A percentile compares a stretch with the other conserved stretches of the same genome.
These are phyloP conservation scores for Paecilomyces sp. DNA, from an alignment of 2,329 filamentous ascomycete genomes.

Conservation along the genomic window DNA sequence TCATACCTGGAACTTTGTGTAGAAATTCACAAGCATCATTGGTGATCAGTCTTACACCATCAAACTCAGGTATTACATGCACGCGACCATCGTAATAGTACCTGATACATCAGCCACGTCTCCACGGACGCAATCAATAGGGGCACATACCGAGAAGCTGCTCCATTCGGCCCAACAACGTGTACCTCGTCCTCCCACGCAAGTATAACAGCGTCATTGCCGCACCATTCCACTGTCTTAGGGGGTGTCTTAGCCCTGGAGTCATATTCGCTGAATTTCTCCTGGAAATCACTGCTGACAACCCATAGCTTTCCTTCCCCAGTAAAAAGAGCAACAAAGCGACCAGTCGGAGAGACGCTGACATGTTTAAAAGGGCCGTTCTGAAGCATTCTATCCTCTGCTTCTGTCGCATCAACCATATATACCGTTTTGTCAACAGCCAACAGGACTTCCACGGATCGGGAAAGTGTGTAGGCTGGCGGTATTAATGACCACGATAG, in stretches of 20 bases:
- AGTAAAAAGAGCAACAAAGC: constrained; percentile 81
- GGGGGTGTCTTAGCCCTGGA: constrained; percentile 79
- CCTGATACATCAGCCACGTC: constrained; percentile 33
- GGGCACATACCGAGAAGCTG: constrained; percentile 51
- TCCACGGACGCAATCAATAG: background rate
- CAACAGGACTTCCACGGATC: constrained; percentile 85
- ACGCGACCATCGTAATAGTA: constrained; percentile 90
- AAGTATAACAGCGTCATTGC: constrained; percentile 84
- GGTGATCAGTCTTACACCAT: constrained; percentile 84
- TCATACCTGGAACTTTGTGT: constrained; percentile 71
- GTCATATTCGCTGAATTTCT: constrained; percentile 83
- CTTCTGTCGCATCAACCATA: constrained; percentile 79
- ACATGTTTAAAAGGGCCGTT: constrained; percentile 90
- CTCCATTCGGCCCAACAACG: constrained; percentile 76
- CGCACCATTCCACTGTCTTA: constrained; percentile 90
- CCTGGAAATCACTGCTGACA: constrained; percentile 91
- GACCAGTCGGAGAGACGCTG: constrained; percentile 82
- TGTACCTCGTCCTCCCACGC: constrained; percentile 98
- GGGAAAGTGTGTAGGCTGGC: constrained; percentile 78
- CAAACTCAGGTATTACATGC: constrained; percentile 78
- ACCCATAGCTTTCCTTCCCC: constrained; percentile 81
- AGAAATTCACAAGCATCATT: constrained; percentile 96
- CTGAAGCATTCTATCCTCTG: constrained; percentile 83
- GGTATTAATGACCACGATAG: constrained; percentile 86
- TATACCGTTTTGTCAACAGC: constrained; percentile 80